Evolutionary conservation across 768 basidiomycete species (phyloP).

Genomic region (Daedaleopsis nitida): DNA sequence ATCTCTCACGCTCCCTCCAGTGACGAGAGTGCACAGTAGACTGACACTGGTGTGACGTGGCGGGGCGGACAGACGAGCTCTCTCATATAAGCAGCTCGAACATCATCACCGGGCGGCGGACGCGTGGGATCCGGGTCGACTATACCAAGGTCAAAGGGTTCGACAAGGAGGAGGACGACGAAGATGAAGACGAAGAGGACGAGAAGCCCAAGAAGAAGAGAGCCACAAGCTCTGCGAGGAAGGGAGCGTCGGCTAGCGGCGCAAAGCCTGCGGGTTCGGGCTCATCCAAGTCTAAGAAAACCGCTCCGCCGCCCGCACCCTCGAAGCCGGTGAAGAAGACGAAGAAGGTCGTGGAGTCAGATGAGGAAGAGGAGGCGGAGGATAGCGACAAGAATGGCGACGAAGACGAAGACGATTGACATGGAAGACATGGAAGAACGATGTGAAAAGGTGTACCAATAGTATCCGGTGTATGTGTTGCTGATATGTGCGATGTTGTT

Average conservation of each 20-base stretch:
- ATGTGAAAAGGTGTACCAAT: neutral
- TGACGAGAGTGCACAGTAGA: neutral
- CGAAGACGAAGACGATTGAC: conserved; percentile 34
- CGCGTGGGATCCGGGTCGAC: conserved; percentile 73
- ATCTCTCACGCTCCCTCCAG: neutral
- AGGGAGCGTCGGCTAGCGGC: neutral
- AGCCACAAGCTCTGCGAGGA: neutral
- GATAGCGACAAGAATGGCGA: conserved; percentile 46
- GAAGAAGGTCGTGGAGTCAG: conserved; percentile 30
- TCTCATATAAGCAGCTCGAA: conserved; percentile 62
- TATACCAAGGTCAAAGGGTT: conserved; percentile 49
- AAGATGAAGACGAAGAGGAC: conserved; percentile 54
- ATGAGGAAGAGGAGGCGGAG: conserved; percentile 48
- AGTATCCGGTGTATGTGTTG: neutral
- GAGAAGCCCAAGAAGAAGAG: conserved; percentile 46
- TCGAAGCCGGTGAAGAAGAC: conserved; percentile 23
- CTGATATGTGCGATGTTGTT: conserved; percentile 23
- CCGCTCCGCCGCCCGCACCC: conserved; percentile 16
- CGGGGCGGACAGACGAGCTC: conserved; percentile 24
- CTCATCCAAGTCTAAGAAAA: conserved; percentile 19
- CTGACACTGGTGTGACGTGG: neutral
- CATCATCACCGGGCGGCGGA: conserved; percentile 62
- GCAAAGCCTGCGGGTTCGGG: conserved; percentile 4
- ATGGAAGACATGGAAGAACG: conserved; percentile 28
- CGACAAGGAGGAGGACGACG: conserved; percentile 26